Evolutionary conservation across 2,329 filamentous ascomycete genomes (phyloP), one percentile per base, ranked within the genome.

Genomic region (Claviceps spartinae): DNA sequence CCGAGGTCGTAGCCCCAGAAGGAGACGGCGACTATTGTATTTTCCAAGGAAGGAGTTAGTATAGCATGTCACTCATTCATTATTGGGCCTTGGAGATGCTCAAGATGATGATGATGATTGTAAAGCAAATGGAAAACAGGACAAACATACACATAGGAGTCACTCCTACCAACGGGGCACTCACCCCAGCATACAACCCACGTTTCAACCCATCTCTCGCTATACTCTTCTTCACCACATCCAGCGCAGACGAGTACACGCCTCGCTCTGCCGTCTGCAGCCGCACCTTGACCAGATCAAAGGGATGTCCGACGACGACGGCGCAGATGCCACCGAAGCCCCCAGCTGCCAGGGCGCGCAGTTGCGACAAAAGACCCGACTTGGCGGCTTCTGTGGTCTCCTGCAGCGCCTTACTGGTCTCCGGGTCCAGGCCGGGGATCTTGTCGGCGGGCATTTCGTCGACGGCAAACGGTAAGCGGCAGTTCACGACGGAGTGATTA

Each of bases 231-330:
- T 79, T 77, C 57, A 97, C 89, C 1, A 96, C 91, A 70, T 98
- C 93, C 62, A 97, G 76, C 14, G 93, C 93, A 46, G 86, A 84
- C 38, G 76, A 85, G 72, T 98, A 98, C 38, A 95, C 86, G 48
- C 93, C 93, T 69, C 83, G 85, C 71, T 97, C 90, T 38, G 93
- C 89, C 2, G 93, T 98, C 75, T 98, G 93, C 67, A 98, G 74
- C 54, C 93, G 86, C 58, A 98, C 93, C 73, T 98, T 98, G 68
- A 97, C 91, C 61, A 98, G 77, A 67, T 98, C 93, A 66, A 98
- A 98, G 9, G 93, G 93, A 69, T 98, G 93, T 53, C 93, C 86
- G 54, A 97, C 90, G 43, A 98, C 67, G 52, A 98, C 93, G 53
- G 93, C 91, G 72, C 88, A 97, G 47, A 98, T 70, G 61, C 93